Evolutionary conservation across 352 stramenopile genomes (phyloP).

Genomic region (Paralagenidium karlingii): DNA sequence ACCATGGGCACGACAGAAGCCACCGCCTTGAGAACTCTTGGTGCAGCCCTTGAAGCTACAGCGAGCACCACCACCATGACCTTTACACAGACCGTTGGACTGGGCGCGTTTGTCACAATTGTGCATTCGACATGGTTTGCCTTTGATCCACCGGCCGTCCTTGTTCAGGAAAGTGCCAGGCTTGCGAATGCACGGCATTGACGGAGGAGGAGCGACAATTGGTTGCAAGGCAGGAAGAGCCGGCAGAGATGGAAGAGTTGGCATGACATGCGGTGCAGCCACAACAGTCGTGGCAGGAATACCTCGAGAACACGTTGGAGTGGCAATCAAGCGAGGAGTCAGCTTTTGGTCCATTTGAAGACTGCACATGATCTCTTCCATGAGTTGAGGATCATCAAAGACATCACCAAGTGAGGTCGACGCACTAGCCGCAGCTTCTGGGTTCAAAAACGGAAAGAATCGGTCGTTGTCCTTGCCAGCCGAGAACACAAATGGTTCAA

Average conservation of each 20-base stretch:
- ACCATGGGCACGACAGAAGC: conserved; percentile 62
- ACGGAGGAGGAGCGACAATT: too few species aligned
- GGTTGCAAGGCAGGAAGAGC: too few species aligned
- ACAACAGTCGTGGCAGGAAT: too few species aligned
- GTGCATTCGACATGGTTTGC: conserved; percentile 63
- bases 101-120: conserved; percentile 66
- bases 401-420: neutral
- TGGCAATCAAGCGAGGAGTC: too few species aligned
- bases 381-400: neutral
- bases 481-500: too few species aligned
- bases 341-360: neutral
- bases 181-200: conserved; percentile 43
- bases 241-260: too few species aligned
- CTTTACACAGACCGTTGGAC: conserved; percentile 70
- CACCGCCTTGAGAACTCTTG: conserved; percentile 63
- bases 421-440: too few species aligned
- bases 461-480: too few species aligned
- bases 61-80: conserved; percentile 63
- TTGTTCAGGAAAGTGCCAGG: conserved; percentile 81
- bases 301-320: too few species aligned
- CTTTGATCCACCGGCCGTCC: conserved; percentile 81
- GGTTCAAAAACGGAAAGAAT: too few species aligned
- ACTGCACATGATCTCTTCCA: neutral
- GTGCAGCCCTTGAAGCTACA: conserved; percentile 59
- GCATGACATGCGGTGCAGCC: too few species aligned